A percentile compares a stretch with the other conserved stretches of the same genome.
Evolutionary conservation across 2,329 filamentous ascomycete species (phyloP).

Genomic region (Helminthosporium solani): DNA sequence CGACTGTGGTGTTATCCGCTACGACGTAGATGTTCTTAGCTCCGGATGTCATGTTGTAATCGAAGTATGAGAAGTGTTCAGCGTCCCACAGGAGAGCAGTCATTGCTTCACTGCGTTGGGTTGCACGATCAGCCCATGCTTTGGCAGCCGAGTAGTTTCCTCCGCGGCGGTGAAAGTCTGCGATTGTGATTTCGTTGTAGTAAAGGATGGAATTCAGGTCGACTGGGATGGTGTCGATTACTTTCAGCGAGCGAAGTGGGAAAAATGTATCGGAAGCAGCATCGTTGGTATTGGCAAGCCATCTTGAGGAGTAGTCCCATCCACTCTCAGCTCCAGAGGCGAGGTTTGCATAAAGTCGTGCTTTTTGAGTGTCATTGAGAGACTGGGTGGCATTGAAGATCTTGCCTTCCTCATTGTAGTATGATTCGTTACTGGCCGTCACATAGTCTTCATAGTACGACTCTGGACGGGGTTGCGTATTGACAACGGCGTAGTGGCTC

Average conservation of each 20-base stretch:
- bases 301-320: constrained; percentile 64
- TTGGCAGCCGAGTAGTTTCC: constrained; percentile 55
- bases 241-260: constrained; percentile 64
- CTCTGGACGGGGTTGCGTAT: constrained; percentile 67
- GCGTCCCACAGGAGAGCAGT: constrained; percentile 64
- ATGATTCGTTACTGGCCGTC: constrained; percentile 65
- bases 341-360: constrained; percentile 60
- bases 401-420: constrained; percentile 59
- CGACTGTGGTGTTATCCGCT: constrained; percentile 44
- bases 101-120: constrained; percentile 61
- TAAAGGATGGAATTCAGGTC: constrained; percentile 70
- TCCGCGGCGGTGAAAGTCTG: constrained; percentile 53
- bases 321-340: constrained; percentile 67
- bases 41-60: constrained; percentile 65
- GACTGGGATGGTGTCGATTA: constrained; percentile 59
- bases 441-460: constrained; percentile 66
- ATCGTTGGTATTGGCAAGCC: constrained; percentile 59
- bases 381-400: constrained; percentile 56
- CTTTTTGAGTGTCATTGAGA: constrained; percentile 56
- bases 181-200: constrained; percentile 62
- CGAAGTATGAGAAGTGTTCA: constrained; percentile 64
- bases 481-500: constrained; percentile 62
- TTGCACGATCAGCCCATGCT: constrained; percentile 54
- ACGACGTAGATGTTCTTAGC: constrained; percentile 58
- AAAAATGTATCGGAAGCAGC: constrained; percentile 63